Evolutionary conservation across 2,329 filamentous ascomycete species (phyloP), one percentile per base, ranked within the genome.

Genomic region (Verticillium albo-atrum): DNA sequence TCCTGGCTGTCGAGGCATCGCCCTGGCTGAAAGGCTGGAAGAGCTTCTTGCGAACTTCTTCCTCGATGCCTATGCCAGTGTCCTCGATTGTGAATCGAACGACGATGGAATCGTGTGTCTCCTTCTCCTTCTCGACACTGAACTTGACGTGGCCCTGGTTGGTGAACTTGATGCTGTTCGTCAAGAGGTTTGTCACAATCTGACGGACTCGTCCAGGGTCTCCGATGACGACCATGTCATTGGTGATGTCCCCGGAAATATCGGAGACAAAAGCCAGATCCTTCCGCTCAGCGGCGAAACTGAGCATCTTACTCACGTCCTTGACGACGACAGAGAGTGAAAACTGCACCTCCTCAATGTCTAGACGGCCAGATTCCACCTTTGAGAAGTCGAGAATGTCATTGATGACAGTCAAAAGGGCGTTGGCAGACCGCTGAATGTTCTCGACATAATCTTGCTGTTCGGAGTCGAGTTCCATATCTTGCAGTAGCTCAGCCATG

Each of bases 371-470:
- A 9, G 88, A 91, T 70, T 93, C 90, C 2, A 92, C 88, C 71
- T 96, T 96, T 4, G 91, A 95, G 70, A 96, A 93, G 72, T 96
- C 92, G 2, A 96, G 78, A 58, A 96, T 96, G 67, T 96, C 92
- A 68, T 96, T 96, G 73, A 96, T 96, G 47, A 96, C 89, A 0
- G 91, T 94, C 23, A 96, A 78, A 3, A 96, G 76, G 2, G 90
- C 91, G 63, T 94, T 92, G 0, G 89, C 90, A 6, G 89, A 93
- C 56, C 89, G 82, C 67, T 91, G 87, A 6, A 94, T 91, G 62
- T 91, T 92, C 64, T 91, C 88, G 3, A 89, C 87, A 62, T 86
- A 90, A 59, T 92, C 89, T 60, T 82, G 80, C 67, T 92, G 89
- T 65, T 92, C 89, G n/a, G 82, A 79, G 57, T 86, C 81, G 26